Evolutionary conservation across 768 basidiomycete genomes (phyloP), one percentile per base, ranked within the genome.

Genomic region (Phlebiopsis flavidoalba): DNA sequence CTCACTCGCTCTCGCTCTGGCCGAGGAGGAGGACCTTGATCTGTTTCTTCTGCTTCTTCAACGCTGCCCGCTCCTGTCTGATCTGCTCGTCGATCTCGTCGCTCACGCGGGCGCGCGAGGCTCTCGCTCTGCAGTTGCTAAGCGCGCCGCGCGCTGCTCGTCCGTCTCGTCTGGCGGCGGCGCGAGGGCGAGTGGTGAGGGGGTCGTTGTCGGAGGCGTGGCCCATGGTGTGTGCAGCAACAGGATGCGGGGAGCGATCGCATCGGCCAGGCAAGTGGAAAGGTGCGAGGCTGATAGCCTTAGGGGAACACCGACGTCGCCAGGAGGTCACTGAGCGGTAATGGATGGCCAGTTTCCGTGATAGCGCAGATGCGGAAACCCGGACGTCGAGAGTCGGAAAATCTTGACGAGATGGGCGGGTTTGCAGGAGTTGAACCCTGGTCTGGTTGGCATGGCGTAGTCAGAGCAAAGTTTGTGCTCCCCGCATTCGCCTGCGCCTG

Each of bases 1-100:
- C 75, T 48, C 58, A 73, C 79, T n/a, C 89, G 67, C 86, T 88
- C 75, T 89, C 88, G 61, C 85, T 87, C 71, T 88, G 87, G 74
- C 89, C 89, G 5, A 93, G 79, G 49, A 93, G 77, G 59, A 93
- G 75, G 35, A 93, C 76, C 69, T 89, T 91, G 63, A 91, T 84
- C 0, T 89, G 85, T 64, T 79, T 81, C 73, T 82, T 85, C 70
- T 80, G 85, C 73, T 80, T 85, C 74, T 77, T 86, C 59, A 84
- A 73, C 0, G 75, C 77, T 14, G 80, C 78, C 63, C 75, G 80
- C 69, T 91, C 90, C 57, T 76, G 77, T 53, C 82, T 80, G 47
- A 93, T 74, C 70, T 84, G 81, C 57, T 88, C 88, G 76, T 93
- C 91, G 61, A 93, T 93, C 62, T 83, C 80, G 47, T 91, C 87